A percentile compares a stretch with the other conserved stretches of the same genome.
phyloP scores from a whole-genome alignment of 2,329 filamentous ascomycete species.

The Fusarium virguliforme region DNA sequence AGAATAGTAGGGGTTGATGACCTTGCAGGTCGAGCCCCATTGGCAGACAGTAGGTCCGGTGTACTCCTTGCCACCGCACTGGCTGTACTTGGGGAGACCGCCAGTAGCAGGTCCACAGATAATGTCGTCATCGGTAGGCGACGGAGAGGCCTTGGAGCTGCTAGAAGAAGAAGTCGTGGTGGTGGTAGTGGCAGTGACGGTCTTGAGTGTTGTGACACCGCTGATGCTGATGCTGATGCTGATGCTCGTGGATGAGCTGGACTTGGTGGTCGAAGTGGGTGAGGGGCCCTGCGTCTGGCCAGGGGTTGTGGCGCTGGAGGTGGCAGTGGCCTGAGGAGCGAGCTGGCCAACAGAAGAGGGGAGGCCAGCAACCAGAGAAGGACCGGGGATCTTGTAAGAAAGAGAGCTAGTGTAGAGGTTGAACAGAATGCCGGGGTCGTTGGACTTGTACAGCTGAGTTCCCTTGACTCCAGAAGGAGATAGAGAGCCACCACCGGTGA shows the following conservation, averaged over 20 bases:
- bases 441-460: conserved; percentile 51
- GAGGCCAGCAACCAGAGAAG: conserved; percentile 47
- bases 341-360: conserved; percentile 38
- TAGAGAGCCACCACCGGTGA: conserved; percentile 60
- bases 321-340: conserved; percentile 25
- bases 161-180: conserved; percentile 14
- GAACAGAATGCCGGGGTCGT: conserved; percentile 55
- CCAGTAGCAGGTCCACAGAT: conserved; percentile 40
- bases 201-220: conserved; percentile 32
- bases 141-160: not conserved
- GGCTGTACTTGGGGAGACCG: conserved; percentile 44
- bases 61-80: conserved; percentile 39
- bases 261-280: conserved; percentile 5
- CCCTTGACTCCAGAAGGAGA: conserved; percentile 53
- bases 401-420: conserved; percentile 52
- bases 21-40: conserved; percentile 41
- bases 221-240: not conserved
- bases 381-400: conserved; percentile 51
- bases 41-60: conserved; percentile 26
- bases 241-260: not conserved
- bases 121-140: conserved; percentile 35
- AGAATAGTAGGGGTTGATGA: conserved; percentile 34
- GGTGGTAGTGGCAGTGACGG: conserved; percentile 19
- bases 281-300: conserved; percentile 14
- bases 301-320: conserved; percentile 44